These are phyloP conservation scores for Theobroma cacao DNA, from an alignment of 345 rosid species.

Conservation along the genomic window DNA sequence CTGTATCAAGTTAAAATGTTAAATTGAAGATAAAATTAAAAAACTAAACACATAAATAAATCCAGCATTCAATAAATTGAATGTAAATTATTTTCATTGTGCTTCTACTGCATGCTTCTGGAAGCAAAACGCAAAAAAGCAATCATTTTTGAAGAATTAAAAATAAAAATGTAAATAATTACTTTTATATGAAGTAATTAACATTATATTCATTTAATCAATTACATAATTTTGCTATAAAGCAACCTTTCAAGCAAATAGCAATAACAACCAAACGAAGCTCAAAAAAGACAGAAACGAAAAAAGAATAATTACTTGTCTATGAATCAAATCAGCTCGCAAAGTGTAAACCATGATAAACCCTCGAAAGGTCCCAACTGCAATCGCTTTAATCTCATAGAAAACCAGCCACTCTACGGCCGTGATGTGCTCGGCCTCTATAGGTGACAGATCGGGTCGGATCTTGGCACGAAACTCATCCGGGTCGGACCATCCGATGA, in stretches of 20 bases:
- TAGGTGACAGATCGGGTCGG: too few species aligned
- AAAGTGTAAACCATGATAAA: too few species aligned
- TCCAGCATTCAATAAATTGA: background rate
- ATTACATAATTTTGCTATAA: background rate
- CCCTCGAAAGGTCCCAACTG: too few species aligned
- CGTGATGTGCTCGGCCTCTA: too few species aligned
- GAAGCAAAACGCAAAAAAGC: background rate
- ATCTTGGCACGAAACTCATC: conserved; percentile 61
- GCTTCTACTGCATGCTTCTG: background rate
- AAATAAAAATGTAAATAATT: background rate
- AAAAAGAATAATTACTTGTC: too few species aligned
- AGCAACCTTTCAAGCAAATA: background rate
- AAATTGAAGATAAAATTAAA: too few species aligned
- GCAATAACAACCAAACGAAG: background rate
- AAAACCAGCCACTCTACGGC: too few species aligned
- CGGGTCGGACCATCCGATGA: conserved; percentile 67
- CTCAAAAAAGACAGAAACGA: background rate
- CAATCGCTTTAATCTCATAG: too few species aligned
- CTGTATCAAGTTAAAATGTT: too few species aligned
- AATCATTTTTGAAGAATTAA: background rate
- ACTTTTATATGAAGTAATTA: background rate
- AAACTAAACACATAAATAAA: background rate
- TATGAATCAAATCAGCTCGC: too few species aligned
- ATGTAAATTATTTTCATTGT: background rate
- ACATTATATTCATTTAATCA: background rate